A percentile compares a stretch with the other conserved stretches of the same genome.
Conservation (phyloP, 2,329 filamentous ascomycete species). For the Cordyceps fumosorosea region DNA sequence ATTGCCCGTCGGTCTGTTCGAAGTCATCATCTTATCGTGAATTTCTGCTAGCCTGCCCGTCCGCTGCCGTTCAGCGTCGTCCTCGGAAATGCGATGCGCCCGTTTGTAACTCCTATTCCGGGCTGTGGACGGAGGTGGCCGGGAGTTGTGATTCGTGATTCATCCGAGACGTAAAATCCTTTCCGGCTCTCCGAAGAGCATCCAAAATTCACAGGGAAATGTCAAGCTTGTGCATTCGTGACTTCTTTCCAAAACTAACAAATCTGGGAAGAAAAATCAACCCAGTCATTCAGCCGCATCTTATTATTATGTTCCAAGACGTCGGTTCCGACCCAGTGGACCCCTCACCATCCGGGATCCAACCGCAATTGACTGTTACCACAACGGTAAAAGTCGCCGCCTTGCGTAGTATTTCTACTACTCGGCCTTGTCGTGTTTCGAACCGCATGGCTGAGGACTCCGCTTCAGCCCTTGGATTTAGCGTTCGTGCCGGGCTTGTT, state of each 20-base stretch:
- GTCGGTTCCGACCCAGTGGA: background rate
- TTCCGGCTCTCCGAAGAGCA: background rate
- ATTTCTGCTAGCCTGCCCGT: background rate
- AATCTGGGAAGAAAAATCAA: background rate
- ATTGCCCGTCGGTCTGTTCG: background rate
- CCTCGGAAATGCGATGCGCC: background rate
- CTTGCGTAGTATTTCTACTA: background rate
- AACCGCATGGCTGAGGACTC: background rate
- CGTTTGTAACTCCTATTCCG: background rate
- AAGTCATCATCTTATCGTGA: background rate
- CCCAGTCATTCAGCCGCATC: background rate
- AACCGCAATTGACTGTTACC: background rate
- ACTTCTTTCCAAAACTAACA: background rate
- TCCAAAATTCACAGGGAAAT: background rate
- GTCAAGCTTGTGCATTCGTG: background rate
- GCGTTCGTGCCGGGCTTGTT: background rate
- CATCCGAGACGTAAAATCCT: background rate
- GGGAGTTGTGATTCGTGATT: background rate
- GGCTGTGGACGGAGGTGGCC: background rate
- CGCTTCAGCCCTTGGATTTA: background rate
- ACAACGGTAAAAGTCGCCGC: background rate
- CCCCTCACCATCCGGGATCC: background rate
- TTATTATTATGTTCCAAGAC: background rate
- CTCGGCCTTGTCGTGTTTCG: constrained; percentile 1
- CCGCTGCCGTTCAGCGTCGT: background rate